Evolutionary conservation across 768 basidiomycete genomes (phyloP), one percentile per base, ranked within the genome.

Genomic region (Lactifluus subvellereus): DNA sequence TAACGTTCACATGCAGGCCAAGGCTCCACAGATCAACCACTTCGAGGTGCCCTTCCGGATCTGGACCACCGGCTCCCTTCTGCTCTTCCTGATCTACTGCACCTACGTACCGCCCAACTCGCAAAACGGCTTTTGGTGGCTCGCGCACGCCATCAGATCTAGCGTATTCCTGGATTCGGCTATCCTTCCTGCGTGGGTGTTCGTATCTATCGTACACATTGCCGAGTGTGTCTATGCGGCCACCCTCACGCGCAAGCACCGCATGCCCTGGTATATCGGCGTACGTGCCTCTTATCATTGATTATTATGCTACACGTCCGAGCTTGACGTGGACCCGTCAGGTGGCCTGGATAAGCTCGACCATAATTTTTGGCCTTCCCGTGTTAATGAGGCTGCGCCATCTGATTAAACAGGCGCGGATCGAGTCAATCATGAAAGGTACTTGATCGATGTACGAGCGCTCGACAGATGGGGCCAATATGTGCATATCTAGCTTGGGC

Each of bases 401-500:
- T 67, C 79, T 82, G 30, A 81, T 91, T 10, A 87, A 91, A 65
- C 73, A 76, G 37, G 84, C 84, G 16, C 80, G 89, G 2, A 92
- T 92, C 48, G 83, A 89, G 60, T 89, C 88, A 33, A 87, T 92
- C 4, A 85, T 88, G 86, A 92, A 91, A 72, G 80, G 81, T 10
- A 48, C 47, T 11, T 48, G 75, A 88, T 70, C 87, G 42, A 63
- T 33, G 20, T 11, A 14, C 0, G 13, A 22, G 33, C 3, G 13
- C 33, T 43, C 33, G 14, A 18, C 0, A 50, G 8, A n/a, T 14
- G 22, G n/a, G 18, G 7, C 5, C 10, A 16, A 18, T 33, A 20
- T 18, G 20, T 45, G 20, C 42, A 6, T 1, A 8, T 16, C 14
- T 45, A 33, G 20, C 20, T 27, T 27, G 16, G 18, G 6, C 3